Evolutionary conservation across 202 grass and related monocot species (phyloP), one percentile per base, ranked within the genome.

Genomic region (Zizania palustris): DNA sequence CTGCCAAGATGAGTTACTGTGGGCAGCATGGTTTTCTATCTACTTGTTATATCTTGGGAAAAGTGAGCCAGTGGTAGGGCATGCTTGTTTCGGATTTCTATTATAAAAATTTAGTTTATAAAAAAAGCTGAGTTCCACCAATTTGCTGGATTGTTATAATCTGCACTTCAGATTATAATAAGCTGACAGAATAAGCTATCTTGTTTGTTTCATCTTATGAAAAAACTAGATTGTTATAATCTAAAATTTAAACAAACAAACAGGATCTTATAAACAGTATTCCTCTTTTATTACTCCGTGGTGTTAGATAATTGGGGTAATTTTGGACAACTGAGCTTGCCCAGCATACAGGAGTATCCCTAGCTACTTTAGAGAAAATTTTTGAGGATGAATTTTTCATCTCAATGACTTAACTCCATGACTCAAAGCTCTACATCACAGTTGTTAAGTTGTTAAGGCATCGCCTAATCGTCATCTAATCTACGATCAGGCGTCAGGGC

Each of bases 321-420:
- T 60, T 72, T 48, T 6, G 44, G 20, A 85, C 87, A 69, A 82
- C 69, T 73, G 84, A 73, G 59, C 84, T 81, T 68, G 84, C 81
- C 84, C 74, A 87, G 53, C 77, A 67, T 51, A 85, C 67, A 56
- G 77, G 67, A 66, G 78, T 67, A 67, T 89, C 85, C 6, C 14
- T 36, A 62, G 74, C 34, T 38, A 72, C 58, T 82, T 65, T 76
- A 50, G 54, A 64, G 66, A 45, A 43, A 41, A 58, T 0, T 64
- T 82, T 63, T 69, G 73, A 85, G 11, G 81, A 44, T 42, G 74
- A 87, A 71, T 67, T 87, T 0, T 84, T 64, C 64, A 7, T 63
- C n/a, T n/a, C 84, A 79, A n/a, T n/a, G n/a, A n/a, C n/a, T n/a
- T n/a, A n/a, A 87, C 71, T 41, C 83, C 72, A 86, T 65, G 66